phyloP scores from a whole-genome alignment of 1,284 basidiomycete species.

The Naganishia sp. region DNA sequence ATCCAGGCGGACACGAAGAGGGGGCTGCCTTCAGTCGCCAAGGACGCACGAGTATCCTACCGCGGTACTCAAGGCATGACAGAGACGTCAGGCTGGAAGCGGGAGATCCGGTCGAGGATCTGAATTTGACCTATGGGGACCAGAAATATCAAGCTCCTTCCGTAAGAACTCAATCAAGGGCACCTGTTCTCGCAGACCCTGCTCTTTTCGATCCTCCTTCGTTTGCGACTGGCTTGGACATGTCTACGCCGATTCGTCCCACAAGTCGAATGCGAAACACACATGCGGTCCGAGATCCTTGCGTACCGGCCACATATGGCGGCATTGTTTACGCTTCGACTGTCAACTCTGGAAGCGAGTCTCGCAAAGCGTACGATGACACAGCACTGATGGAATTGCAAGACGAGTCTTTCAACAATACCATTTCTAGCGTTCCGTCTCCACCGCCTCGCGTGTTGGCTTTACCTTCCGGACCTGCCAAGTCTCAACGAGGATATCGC shows the following conservation, averaged over 20 bases:
- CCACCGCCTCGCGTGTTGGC: constrained; percentile 10
- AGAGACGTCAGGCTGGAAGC: constrained; percentile 2
- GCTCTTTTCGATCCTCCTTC: constrained; percentile 15
- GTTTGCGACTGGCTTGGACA: constrained; percentile 11
- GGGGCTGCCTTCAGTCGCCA: not conserved
- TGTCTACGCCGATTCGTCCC: constrained; percentile 17
- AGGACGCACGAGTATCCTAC: not conserved
- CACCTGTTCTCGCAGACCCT: no score
- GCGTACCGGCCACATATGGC: not conserved
- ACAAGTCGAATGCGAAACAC: not conserved
- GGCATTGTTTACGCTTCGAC: constrained; percentile 6
- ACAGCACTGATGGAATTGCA: not conserved
- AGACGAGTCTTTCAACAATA: constrained; percentile 27
- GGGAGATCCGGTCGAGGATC: constrained; percentile 1
- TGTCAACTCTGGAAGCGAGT: not conserved
- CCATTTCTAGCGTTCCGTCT: constrained; percentile 20
- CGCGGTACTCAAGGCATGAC: constrained; percentile 11
- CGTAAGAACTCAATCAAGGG: not conserved
- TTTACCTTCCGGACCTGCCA: not conserved
- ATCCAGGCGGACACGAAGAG: constrained; percentile 1
- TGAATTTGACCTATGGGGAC: constrained; percentile 2
- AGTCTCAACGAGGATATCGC: not conserved
- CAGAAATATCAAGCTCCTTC: not conserved
- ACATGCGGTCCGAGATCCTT: not conserved
- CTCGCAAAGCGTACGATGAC: not conserved